Base-by-base conservation (phyloP, 1,284 basidiomycete species). In the Cryptococcus floricola region DNA sequence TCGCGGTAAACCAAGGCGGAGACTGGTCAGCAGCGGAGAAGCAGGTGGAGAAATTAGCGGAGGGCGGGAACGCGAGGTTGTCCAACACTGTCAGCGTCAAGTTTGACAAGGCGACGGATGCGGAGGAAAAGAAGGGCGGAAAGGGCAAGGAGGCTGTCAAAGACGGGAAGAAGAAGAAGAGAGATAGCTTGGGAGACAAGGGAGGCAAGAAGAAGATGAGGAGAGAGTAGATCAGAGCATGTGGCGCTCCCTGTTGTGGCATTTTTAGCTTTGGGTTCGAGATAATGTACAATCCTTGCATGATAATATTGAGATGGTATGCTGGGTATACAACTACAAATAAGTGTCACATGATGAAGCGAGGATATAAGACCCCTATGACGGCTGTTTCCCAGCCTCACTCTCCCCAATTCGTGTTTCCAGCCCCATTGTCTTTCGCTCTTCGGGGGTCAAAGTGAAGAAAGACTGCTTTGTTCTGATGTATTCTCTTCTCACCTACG, bases 81-180 rank as follows among this genome's bases (percentile, higher is more conserved):
- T 82, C 82, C 27, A 87, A 86, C 1, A 83, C 91, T 6, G 82
- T 95, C 50, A 91, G 87, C 63, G 81, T 94, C 47, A 89, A 88
- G 77, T 79, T 80, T n/a, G 76, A 75, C 5, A 71, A 62, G 0
- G 63, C 63, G 8, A 71, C 74, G 0, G 65, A 67, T 34, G 59
- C 61, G 25, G 62, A 69, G 69, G 81, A 80, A n/a, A 82, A 81
- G 62, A 77, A 79, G 25, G 83, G 83, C 64, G 61, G 48, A 10
- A 80, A 83, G 64, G 80, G 80, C 37, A 84, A 86, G 75, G 65
- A 64, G 55, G 60, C 58, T 27, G 63, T 57, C 19, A 55, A 58
- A 13, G 58, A 60, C 23, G 64, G 60, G 50, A 55, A 61, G 23
- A 57, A 58, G 41, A 62, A 59, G n/a, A 62, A 62, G 55, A 68